Conservation (phyloP, 768 basidiomycete species). For the Boletellus emodensis region DNA sequence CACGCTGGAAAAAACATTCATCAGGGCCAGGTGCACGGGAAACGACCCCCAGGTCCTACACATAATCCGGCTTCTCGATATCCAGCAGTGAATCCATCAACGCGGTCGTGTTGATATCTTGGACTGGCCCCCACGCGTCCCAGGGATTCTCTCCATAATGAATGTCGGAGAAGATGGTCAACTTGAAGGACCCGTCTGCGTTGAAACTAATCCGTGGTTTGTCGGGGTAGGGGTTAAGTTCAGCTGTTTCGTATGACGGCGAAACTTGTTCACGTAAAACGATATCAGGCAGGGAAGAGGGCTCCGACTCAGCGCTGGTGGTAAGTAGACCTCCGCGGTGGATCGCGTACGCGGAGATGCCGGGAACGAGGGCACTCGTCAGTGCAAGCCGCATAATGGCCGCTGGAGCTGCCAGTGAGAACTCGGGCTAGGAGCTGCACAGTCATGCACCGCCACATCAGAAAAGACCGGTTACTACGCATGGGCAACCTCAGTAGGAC, state of each 20-base stretch:
- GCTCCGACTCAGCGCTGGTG: neutral
- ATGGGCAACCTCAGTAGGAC: too few species aligned
- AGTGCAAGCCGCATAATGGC: conserved; percentile 2
- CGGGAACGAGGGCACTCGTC: neutral
- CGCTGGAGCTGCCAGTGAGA: too few species aligned
- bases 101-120: conserved; percentile 58
- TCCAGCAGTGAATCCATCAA: conserved; percentile 55
- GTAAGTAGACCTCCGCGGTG: neutral
- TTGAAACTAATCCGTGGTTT: conserved; percentile 55
- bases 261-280: neutral
- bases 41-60: conserved; percentile 38
- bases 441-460: neutral
- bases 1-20: conserved; percentile 39
- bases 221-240: conserved; percentile 40
- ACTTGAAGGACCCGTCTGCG: conserved; percentile 59
- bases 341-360: conserved; percentile 14
- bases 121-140: conserved; percentile 62
- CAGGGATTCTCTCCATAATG: conserved; percentile 77
- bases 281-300: neutral
- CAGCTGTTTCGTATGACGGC: neutral
- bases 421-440: too few species aligned
- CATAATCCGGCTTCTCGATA: conserved; percentile 65
- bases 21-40: neutral
- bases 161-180: conserved; percentile 71
- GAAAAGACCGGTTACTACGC: too few species aligned